phyloP scores from a whole-genome alignment of 2,329 filamentous ascomycete species.

The Dendryphion nanum region DNA sequence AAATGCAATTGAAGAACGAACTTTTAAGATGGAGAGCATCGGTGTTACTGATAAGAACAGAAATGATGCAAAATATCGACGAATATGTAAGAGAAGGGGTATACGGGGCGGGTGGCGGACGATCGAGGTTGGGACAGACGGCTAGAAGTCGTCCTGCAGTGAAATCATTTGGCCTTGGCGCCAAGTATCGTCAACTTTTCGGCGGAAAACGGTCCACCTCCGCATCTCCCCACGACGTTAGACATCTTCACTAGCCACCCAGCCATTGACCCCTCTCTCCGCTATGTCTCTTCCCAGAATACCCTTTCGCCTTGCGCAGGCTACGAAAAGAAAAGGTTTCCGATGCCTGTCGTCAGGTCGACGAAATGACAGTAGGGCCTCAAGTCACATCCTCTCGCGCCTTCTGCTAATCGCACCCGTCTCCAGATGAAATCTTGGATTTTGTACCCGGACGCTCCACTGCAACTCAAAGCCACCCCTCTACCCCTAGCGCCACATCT shows the following conservation, averaged over 20 bases:
- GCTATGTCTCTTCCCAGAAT: neutral
- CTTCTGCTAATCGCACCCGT: neutral
- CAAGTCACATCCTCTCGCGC: neutral
- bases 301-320: neutral
- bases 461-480: neutral
- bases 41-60: no score
- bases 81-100: no score
- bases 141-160: no score
- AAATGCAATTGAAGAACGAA: slow-evolving; percentile 1
- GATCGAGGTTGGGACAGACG: no score
- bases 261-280: no score
- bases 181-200: neutral
- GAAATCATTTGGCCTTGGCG: neutral
- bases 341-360: neutral
- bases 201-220: neutral
- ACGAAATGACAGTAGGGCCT: neutral
- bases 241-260: no score
- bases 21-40: no score
- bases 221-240: no score
- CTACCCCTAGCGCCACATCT: no score
- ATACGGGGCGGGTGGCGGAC: no score
- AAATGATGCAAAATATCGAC: no score
- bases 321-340: no score
- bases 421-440: neutral
- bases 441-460: neutral